Base-by-base conservation (phyloP, 2,329 filamentous ascomycete genomes). In the Cladosporium halotolerans region DNA sequence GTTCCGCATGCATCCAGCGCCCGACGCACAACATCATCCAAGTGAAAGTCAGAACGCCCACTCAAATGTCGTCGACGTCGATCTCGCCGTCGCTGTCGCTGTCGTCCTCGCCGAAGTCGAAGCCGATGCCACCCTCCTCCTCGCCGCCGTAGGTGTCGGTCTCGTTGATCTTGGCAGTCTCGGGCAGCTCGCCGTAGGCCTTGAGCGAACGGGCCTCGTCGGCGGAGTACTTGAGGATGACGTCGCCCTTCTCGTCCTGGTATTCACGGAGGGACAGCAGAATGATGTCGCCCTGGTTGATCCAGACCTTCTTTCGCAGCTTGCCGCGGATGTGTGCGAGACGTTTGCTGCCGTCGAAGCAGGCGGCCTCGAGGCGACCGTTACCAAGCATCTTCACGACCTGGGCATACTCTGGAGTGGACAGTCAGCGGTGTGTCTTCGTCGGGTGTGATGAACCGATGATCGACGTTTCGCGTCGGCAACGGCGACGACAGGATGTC, bases 121-220 rank as follows among this genome's bases (percentile, higher is more conserved):
- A 96, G 76, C 93, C 93, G 77, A 88, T 89, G 68, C 96, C 89
- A 73, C 93, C 92, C 72, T 95, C 87, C 73, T 90, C 91, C 72
- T 91, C 88, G 73, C 91, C 88, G 68, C 89, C 83, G 70, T 83
- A 95, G 45, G 89, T 95, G 74, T 97, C 93, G 60, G 90, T 96
- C 83, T 99, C 93, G 83, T 99, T 99, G 83, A 99, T 99, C 86
- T 97, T 97, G 72, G 93, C 93, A 68, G 84, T 88, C 77, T 97
- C 93, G 63, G 93, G 93, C 57, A 99, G 80, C 76, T 99, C 93
- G 73, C 93, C 93, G 74, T 97, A 97, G 58, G 90, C 89, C 79
- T 97, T 97, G 68, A 99, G 82, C 63, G 84, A 88, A 69, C 93
- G 86, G 66, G 93, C 93, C 79, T 97, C 93, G 70, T 99, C 93